Percentiles rank a stretch among this genome's conserved stretches.
Evolutionary conservation across 305 asterid species (phyloP).

Genomic region (Rubia tinctorum): DNA sequence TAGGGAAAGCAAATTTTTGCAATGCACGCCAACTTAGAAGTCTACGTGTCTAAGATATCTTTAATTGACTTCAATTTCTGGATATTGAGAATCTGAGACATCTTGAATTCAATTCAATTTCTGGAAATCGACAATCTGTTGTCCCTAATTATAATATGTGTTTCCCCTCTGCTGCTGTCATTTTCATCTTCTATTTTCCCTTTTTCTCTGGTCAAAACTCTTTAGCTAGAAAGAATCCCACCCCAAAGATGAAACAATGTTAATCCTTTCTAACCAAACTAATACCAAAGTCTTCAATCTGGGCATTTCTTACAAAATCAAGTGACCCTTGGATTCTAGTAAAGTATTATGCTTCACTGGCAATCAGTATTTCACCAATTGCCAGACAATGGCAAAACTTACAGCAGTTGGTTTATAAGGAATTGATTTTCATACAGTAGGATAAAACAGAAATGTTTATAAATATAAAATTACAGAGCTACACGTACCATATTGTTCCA

Average conservation of each 20-base stretch:
- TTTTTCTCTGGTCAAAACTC: not conserved
- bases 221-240: not conserved
- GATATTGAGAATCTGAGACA: not conserved
- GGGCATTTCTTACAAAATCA: not conserved
- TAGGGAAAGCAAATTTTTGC: not conserved
- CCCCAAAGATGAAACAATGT: not conserved
- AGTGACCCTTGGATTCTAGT: not conserved
- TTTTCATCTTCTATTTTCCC: not conserved
- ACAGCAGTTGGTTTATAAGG: not conserved
- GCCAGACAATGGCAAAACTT: not conserved
- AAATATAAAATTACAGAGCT: not conserved
- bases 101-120: no score
- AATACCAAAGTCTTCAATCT: not conserved
- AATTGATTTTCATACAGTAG: not conserved
- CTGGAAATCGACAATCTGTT: no score
- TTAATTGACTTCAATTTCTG: not conserved
- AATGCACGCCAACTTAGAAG: not conserved
- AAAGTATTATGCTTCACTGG: not conserved
- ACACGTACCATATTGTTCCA: slow-evolving; percentile 52
- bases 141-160: no score
- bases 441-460: not conserved
- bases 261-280: not conserved
- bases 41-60: not conserved
- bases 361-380: not conserved
- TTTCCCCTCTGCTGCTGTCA: not conserved